Conservation (phyloP, 2,329 filamentous ascomycete species). For the Tympanopsis confertula region DNA sequence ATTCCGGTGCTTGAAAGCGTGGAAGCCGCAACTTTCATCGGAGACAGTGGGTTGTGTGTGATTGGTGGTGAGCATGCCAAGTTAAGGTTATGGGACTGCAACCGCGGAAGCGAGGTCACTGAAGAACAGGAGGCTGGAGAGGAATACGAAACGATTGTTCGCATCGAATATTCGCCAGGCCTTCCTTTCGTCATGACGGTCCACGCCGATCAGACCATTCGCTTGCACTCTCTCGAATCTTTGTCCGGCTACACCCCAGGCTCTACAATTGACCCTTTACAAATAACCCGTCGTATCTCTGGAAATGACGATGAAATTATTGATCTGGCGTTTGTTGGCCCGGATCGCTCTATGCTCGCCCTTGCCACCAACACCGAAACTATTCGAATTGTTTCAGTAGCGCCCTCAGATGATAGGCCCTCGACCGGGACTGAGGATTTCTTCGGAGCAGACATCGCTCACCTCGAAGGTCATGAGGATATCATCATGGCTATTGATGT, state of each 20-base stretch:
- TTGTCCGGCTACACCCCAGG: conserved; percentile 8
- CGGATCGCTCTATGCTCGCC: conserved; percentile 50
- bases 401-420: conserved; percentile 10
- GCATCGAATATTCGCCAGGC: conserved; percentile 38
- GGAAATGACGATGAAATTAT: conserved; percentile 69
- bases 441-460: conserved; percentile 57
- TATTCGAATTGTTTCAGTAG: conserved; percentile 53
- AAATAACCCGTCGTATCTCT: conserved; percentile 48
- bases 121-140: conserved; percentile 31
- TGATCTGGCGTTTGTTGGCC: conserved; percentile 57
- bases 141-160: conserved; percentile 35
- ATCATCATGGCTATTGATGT: conserved; percentile 64
- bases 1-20: conserved; percentile 58
- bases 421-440: conserved; percentile 19
- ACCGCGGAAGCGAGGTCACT: conserved; percentile 49
- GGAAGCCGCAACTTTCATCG: conserved; percentile 52
- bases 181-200: conserved; percentile 49
- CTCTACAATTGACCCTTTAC: conserved; percentile 18
- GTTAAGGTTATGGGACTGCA: conserved; percentile 51
- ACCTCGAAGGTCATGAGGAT: conserved; percentile 59
- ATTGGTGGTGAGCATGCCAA: conserved; percentile 56
- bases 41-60: conserved; percentile 41
- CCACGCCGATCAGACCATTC: conserved; percentile 58
- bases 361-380: conserved; percentile 65
- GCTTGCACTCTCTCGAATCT: conserved; percentile 36